Evolutionary conservation across 2,329 filamentous ascomycete species (phyloP).

Genomic region (Fragosphaeria purpurea): DNA sequence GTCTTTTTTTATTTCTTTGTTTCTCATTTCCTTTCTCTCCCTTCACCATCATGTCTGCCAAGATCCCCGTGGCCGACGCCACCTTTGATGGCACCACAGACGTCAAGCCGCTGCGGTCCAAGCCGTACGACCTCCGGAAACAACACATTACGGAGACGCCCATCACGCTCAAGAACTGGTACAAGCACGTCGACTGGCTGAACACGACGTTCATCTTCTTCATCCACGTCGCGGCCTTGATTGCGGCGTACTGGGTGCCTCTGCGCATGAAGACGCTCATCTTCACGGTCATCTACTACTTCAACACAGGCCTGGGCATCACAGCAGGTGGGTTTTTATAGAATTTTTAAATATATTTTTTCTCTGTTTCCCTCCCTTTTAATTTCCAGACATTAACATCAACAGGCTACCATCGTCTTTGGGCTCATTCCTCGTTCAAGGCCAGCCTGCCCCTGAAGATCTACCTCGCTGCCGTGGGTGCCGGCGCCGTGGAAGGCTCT

Average conservation of each 20-base stretch:
- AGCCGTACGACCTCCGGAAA: constrained; percentile 51
- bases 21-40: not conserved
- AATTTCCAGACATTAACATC: too few species aligned
- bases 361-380: not conserved
- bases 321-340: constrained; percentile 52
- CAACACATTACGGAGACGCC: constrained; percentile 76
- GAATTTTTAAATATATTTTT: not conserved
- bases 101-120: constrained; percentile 40
- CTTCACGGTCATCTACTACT: constrained; percentile 71
- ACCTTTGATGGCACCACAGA: constrained; percentile 46
- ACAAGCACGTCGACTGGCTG: constrained; percentile 90
- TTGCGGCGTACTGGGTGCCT: constrained; percentile 71
- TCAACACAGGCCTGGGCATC: constrained; percentile 72
- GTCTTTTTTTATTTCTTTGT: not conserved
- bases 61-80: constrained; percentile 29
- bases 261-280: constrained; percentile 60
- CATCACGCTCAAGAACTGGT: constrained; percentile 75
- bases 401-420: constrained; percentile 66
- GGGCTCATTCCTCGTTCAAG: constrained; percentile 79
- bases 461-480: constrained; percentile 71
- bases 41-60: constrained; percentile 21
- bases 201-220: constrained; percentile 74
- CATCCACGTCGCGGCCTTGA: constrained; percentile 62
- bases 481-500: constrained; percentile 75
- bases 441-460: constrained; percentile 66